Base-by-base conservation (phyloP, 345 rosid species). In the Cardamine resedifolia region DNA sequence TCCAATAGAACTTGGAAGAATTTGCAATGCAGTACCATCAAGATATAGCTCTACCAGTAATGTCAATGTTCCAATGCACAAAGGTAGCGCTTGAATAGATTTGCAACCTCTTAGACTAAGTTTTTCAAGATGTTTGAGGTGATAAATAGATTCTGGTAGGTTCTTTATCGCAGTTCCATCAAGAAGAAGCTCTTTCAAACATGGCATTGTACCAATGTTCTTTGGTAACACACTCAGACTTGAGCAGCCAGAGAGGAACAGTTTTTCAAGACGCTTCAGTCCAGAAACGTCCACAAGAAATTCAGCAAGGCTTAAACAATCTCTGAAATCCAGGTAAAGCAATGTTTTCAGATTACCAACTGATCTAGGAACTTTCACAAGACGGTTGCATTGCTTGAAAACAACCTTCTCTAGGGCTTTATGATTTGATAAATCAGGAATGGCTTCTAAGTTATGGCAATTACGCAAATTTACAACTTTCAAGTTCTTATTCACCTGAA, bases 241-340 rank as follows among this genome's bases (percentile, higher is more conserved):
- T 58, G 73, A 77, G 53, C 80, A 72, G 55, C 80, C 80, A 43
- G 80, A 77, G 26, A 77, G 77, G 73, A 58, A 39, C 26, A 77
- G 77, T 7, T 72, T 71, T 43, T 72, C 69, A 49, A 77, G 80
- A 51, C 3, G 0, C 65, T 72, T 44, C 58, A 77, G 73, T 39
- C 69, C 69, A 44, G 77, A 77, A 72, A 77, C 80, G 59, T 72
- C 77, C 52, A 6, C 16, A 41, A 59, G 72, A 53, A 77, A 65
- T 21, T 77, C 64, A 72, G 77, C 0, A 38, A 77, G 80, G 0
- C 51, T 77, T 21, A 64, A 19, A 60, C 80, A 77, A 49, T 44
- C 4, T 31, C 58, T 58, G 44, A 77, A 2, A 2, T 77, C 72
- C 58, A 77, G 58, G 10, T 72, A 73, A 31, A 71, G 63, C 30